Evolutionary conservation across 2,329 filamentous ascomycete genomes (phyloP).

Genomic region (Bertia moriformis): DNA sequence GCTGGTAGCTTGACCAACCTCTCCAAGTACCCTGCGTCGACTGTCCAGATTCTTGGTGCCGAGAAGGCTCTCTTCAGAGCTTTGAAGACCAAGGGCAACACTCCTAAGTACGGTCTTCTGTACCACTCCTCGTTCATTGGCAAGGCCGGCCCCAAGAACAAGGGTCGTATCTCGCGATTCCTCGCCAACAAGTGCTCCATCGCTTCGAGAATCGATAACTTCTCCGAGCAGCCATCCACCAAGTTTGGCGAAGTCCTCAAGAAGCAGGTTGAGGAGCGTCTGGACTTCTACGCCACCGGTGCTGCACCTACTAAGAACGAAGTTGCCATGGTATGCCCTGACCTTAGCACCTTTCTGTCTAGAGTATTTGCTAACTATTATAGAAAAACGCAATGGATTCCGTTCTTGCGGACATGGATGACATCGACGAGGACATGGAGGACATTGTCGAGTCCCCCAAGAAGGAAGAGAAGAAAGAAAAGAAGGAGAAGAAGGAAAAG

Average conservation of each 20-base stretch:
- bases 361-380: not conserved
- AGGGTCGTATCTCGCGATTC: conserved; percentile 93
- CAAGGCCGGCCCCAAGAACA: conserved; percentile 77
- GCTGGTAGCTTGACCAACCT: conserved; percentile 90
- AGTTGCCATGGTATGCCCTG: conserved; percentile 68
- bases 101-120: conserved; percentile 93
- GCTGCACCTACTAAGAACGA: conserved; percentile 87
- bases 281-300: conserved; percentile 87
- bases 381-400: conserved; percentile 7
- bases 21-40: conserved; percentile 94
- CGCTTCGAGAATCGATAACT: conserved; percentile 93
- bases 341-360: not conserved
- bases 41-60: conserved; percentile 92
- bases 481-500: not conserved
- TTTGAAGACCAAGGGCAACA: conserved; percentile 98
- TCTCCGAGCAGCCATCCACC: conserved; percentile 80
- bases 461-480: not conserved
- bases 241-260: conserved; percentile 85
- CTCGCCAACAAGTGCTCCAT: conserved; percentile 98
- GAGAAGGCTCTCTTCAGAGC: conserved; percentile 97
- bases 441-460: conserved; percentile 17
- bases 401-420: conserved; percentile 68
- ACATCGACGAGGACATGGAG: conserved; percentile 54
- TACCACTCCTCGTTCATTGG: conserved; percentile 97
- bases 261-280: conserved; percentile 84